A percentile compares a stretch with the other conserved stretches of the same genome.
These are phyloP conservation scores for Malbranchea zuffiana DNA, from an alignment of 2,329 filamentous ascomycete species.

Conservation along the genomic window DNA sequence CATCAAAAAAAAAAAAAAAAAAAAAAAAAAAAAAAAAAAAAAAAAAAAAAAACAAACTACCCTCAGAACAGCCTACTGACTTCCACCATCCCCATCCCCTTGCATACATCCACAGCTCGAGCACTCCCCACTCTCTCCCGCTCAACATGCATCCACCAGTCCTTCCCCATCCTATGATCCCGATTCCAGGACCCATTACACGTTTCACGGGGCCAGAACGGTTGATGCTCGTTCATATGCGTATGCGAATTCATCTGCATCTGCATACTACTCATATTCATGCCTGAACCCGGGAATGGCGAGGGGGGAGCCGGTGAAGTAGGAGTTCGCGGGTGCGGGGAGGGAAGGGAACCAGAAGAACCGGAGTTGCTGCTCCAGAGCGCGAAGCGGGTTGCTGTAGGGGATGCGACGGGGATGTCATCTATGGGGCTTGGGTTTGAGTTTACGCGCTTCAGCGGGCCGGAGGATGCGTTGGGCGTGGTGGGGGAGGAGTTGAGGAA, in stretches of 20 bases:
- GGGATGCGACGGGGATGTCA: constrained; percentile 11
- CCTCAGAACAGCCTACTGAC: constrained; percentile 14
- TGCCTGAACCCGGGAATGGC: background rate
- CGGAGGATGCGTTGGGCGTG: constrained; percentile 17
- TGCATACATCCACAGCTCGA: no score
- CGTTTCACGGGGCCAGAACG: constrained; percentile 33
- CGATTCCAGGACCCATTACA: constrained; percentile 37
- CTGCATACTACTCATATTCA: no score
- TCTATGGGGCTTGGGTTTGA: constrained; percentile 10
- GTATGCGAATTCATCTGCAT: no score
- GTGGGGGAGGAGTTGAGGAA: constrained; percentile 28
- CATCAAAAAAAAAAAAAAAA: constrained; percentile 7
- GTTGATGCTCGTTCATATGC: constrained; percentile 22
- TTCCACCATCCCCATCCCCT: constrained; percentile 4
- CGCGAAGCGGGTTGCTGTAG: constrained; percentile 13
- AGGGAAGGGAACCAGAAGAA: constrained; percentile 15
- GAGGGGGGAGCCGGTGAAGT: constrained; percentile 14
- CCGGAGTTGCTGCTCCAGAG: constrained; percentile 10
- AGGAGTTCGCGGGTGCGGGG: constrained; percentile 12
- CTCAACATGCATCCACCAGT: constrained; percentile 38
- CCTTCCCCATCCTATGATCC: constrained; percentile 29
- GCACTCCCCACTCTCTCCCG: constrained; percentile 26
- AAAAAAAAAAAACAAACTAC: constrained; percentile 14
- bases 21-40: constrained; percentile 8
- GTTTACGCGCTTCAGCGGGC: constrained; percentile 8